Evolutionary conservation across 1,284 basidiomycete genomes (phyloP), one percentile per base, ranked within the genome.

Genomic region (Golubevia pallescens): DNA sequence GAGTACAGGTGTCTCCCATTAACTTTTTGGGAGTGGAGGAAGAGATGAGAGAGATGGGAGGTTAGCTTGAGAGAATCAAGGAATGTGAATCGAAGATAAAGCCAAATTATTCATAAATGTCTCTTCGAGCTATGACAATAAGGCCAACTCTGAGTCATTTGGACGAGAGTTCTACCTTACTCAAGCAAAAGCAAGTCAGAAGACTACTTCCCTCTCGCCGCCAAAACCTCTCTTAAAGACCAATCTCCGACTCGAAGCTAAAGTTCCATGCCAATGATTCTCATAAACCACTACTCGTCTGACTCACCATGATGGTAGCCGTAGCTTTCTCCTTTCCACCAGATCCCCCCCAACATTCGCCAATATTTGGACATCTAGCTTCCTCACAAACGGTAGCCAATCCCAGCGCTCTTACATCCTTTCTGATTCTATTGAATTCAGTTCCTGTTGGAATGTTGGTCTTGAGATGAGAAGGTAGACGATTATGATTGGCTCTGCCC

Each of bases 1-100:
- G 73, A 2, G 83, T 85, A 66, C 83, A 85, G 0, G 82, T 85
- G 59, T 85, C 83, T 28, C 83, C 83, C 83, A 85, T 84, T 51
- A 85, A 57, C 68, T 68, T 53, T 1, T 42, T 10, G 24, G 53
- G 13, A 32, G n/a, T 81, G 83, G n/a, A n/a, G n/a, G n/a, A n/a
- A n/a, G n/a, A n/a, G n/a, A n/a, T n/a, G n/a, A n/a, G n/a, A n/a
- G n/a, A n/a, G n/a, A n/a, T n/a, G n/a, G n/a, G n/a, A n/a, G n/a
- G n/a, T n/a, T n/a, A n/a, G n/a, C n/a, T n/a, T n/a, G n/a, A n/a
- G n/a, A n/a, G n/a, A n/a, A n/a, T n/a, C n/a, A n/a, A n/a, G n/a
- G n/a, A n/a, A n/a, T n/a, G n/a, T n/a, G n/a, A n/a, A n/a, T n/a
- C n/a, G n/a, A n/a, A n/a, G n/a, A n/a, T n/a, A n/a, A n/a, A n/a